Evolutionary conservation across 1,284 basidiomycete genomes (phyloP).

Genomic region (Earliella scabrosa): DNA sequence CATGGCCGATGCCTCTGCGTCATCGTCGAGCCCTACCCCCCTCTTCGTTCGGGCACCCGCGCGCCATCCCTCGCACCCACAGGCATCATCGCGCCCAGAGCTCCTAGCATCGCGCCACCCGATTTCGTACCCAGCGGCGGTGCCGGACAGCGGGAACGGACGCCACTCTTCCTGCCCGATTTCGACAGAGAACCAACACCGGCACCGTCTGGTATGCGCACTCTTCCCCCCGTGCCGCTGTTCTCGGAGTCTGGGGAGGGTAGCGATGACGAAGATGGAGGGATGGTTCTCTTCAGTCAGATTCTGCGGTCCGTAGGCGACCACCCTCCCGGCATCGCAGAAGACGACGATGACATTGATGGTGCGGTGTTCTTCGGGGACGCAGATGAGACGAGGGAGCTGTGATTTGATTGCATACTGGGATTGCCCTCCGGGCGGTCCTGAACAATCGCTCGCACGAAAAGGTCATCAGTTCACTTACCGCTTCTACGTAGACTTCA

Average conservation of each 20-base stretch:
- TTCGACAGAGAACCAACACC: constrained; percentile 49
- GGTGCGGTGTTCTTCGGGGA: constrained; percentile 77
- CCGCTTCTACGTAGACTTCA: too few species aligned
- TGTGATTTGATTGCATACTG: constrained; percentile 39
- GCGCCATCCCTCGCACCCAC: constrained; percentile 40
- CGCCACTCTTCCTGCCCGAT: constrained; percentile 73
- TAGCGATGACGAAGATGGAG: constrained; percentile 47
- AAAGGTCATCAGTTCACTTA: too few species aligned
- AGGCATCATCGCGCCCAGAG: constrained; percentile 30
- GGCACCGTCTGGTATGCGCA: constrained; percentile 34
- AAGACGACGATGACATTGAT: constrained; percentile 79
- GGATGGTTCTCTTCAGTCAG: constrained; percentile 77
- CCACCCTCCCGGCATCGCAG: constrained; percentile 54
- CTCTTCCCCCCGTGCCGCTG: constrained; percentile 46
- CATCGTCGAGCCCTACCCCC: constrained; percentile 78
- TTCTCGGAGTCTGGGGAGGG: constrained; percentile 43
- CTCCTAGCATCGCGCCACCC: constrained; percentile 40
- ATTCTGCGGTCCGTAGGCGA: constrained; percentile 62
- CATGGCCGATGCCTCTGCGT: constrained; percentile 74
- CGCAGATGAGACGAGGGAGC: constrained; percentile 71
- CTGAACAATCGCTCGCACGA: too few species aligned
- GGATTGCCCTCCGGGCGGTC: too few species aligned
- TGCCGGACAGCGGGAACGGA: constrained; percentile 41
- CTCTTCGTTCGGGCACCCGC: constrained; percentile 45
- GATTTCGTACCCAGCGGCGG: constrained; percentile 33